These are phyloP conservation scores for Amanita inopinata DNA, from an alignment of 768 basidiomycete genomes.

Conservation along the genomic window DNA sequence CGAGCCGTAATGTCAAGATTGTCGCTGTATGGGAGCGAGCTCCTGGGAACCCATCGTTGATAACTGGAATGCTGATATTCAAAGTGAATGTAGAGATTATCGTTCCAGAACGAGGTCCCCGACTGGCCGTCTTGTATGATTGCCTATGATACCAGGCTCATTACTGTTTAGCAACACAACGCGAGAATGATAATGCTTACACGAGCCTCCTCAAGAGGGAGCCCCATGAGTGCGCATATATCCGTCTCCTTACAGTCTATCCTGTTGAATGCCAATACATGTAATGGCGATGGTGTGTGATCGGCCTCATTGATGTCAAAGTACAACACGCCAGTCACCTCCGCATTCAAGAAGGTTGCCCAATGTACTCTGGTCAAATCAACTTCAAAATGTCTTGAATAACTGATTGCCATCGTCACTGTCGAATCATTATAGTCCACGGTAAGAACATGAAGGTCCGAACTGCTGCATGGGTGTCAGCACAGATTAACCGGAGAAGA, in stretches of 20 bases:
- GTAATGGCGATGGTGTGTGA: constrained; percentile 4
- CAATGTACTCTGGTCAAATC: constrained; percentile 10
- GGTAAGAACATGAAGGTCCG: constrained; percentile 2
- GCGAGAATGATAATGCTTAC: neutral
- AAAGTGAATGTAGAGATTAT: constrained; percentile 7
- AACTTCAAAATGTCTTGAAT: neutral
- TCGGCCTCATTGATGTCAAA: constrained; percentile 4
- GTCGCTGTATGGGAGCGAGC: constrained; percentile 1
- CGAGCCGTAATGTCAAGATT: neutral
- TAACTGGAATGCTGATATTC: neutral
- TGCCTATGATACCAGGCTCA: constrained; percentile 4
- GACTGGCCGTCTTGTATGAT: constrained; percentile 12
- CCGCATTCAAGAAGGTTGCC: constrained; percentile 20
- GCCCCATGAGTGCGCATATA: constrained; percentile 10
- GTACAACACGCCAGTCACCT: constrained; percentile 19
- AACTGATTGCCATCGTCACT: constrained; percentile 2
- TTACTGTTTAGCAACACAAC: neutral
- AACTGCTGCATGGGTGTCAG: neutral
- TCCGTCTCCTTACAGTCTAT: constrained; percentile 10
- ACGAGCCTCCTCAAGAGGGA: neutral
- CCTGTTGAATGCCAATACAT: constrained; percentile 16
- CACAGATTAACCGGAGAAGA: neutral
- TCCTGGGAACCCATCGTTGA: constrained; percentile 6
- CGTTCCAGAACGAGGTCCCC: constrained; percentile 15
- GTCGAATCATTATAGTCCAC: constrained; percentile 5